Conservation (phyloP, 306 rosid genomes). For the Cyclanthera cordifolia region DNA sequence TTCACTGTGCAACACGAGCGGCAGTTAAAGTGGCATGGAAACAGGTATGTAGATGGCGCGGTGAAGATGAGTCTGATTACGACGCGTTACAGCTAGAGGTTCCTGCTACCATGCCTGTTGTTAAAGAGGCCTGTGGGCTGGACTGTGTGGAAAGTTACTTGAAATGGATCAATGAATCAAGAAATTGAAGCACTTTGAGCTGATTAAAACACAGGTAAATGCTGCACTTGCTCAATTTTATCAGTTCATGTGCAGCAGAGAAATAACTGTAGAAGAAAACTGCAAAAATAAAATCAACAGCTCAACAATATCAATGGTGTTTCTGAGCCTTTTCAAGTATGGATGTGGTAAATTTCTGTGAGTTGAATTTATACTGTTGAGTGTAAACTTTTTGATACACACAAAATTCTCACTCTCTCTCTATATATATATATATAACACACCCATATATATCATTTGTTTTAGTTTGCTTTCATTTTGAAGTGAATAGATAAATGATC, state of each 20-base stretch:
- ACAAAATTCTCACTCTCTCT: neutral
- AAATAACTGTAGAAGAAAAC: neutral
- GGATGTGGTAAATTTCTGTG: neutral
- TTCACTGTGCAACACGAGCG: conserved; percentile 83
- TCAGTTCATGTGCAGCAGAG: neutral
- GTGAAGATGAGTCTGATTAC: conserved; percentile 21
- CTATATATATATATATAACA: too few relatives aligned
- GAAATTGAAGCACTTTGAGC: neutral
- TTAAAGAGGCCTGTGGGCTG: conserved; percentile 63
- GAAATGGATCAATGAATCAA: conserved; percentile 33
- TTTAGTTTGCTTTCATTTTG: neutral
- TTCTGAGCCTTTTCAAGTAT: neutral
- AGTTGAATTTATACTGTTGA: neutral
- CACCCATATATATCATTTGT: neutral
- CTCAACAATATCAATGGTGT: neutral
- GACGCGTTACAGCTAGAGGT: conserved; percentile 48
- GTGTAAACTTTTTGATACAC: neutral
- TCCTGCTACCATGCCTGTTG: conserved; percentile 86
- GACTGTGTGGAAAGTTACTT: conserved; percentile 62
- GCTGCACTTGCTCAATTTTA: neutral
- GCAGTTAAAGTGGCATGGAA: conserved; percentile 65
- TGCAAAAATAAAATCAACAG: neutral
- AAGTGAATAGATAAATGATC: neutral
- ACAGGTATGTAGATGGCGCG: conserved; percentile 57
- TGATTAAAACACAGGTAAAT: neutral